A percentile compares a stretch with the other conserved stretches of the same genome.
phyloP scores from a whole-genome alignment of 2,329 filamentous ascomycete genomes.

The Penicillium freii region DNA sequence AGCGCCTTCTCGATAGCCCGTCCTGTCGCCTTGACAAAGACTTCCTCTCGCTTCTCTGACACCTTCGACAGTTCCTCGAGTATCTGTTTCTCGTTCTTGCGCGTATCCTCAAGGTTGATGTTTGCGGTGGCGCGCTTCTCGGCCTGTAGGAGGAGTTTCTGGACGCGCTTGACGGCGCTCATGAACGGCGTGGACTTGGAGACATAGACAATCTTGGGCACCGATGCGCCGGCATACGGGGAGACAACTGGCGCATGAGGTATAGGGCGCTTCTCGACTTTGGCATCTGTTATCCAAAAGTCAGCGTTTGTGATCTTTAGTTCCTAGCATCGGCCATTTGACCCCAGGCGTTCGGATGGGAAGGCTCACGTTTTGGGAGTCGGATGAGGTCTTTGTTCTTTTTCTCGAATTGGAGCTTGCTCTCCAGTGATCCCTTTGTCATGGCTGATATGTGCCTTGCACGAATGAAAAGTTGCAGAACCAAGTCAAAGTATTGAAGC shows the following conservation, averaged over 20 bases:
- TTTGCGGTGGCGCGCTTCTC: conserved; percentile 52
- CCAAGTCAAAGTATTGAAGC: background rate
- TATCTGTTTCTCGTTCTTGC: conserved; percentile 32
- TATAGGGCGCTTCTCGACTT: conserved; percentile 57
- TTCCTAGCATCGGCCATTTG: background rate
- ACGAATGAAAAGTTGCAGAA: background rate
- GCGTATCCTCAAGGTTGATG: conserved; percentile 36
- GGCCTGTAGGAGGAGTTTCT: conserved; percentile 53
- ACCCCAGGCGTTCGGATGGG: background rate
- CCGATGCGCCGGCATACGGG: conserved; percentile 49
- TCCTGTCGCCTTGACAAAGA: conserved; percentile 60
- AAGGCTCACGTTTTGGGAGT: conserved; percentile 37
- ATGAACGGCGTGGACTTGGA: conserved; percentile 56
- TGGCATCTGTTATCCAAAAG: conserved; percentile 39
- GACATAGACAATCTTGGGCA: conserved; percentile 58
- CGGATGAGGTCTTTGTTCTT: conserved; percentile 39
- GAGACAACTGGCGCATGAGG: conserved; percentile 56
- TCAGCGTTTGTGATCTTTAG: conserved; percentile 9
- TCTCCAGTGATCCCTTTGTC: conserved; percentile 25
- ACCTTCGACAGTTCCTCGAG: conserved; percentile 33
- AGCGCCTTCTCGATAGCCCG: conserved; percentile 59
- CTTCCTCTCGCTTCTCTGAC: conserved; percentile 47
- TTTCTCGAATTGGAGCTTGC: conserved; percentile 38
- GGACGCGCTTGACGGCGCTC: conserved; percentile 58
- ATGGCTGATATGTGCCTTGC: conserved; percentile 11